Percentiles rank a stretch among this genome's conserved stretches.
Conservation (phyloP, 75 land plant species). For the Adiantum capillusveneris region DNA sequence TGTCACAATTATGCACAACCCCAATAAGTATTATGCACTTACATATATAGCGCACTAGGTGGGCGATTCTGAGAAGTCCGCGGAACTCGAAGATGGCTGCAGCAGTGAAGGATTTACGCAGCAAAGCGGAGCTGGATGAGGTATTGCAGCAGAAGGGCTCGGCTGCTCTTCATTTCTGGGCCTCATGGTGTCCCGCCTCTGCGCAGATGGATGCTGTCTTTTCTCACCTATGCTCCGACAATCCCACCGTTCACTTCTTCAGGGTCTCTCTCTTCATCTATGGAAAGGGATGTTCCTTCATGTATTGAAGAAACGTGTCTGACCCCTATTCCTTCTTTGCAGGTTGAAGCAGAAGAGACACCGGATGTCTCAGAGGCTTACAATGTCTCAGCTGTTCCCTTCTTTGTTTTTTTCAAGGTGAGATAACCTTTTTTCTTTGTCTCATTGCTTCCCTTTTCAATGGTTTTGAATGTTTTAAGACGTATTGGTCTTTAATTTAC, state of each 20-base stretch:
- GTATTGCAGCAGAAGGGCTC: constrained; percentile 28
- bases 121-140: constrained; percentile 55
- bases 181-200: constrained; percentile 87
- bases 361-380: constrained; percentile 79
- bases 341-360: constrained; percentile 97
- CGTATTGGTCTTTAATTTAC: too few relatives aligned
- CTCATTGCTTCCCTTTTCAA: too few relatives aligned
- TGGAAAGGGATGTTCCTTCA: neutral
- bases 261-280: constrained; percentile 38
- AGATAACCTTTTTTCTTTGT: neutral
- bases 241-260: constrained; percentile 58
- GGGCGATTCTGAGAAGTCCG: too few relatives aligned
- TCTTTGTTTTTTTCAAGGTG: constrained; percentile 80
- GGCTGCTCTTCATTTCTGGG: constrained; percentile 81
- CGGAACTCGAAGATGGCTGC: too few relatives aligned
- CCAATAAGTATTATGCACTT: too few relatives aligned
- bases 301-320: neutral
- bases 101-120: constrained; percentile 48
- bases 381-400: constrained; percentile 76
- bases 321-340: neutral
- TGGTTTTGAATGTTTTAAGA: too few relatives aligned
- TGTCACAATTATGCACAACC: too few relatives aligned
- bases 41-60: too few relatives aligned
- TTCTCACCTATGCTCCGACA: constrained; percentile 73
- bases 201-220: constrained; percentile 88